Percentiles rank a stretch among this genome's conserved stretches.
Evolutionary conservation across 306 rosid species (phyloP).

Genomic region (Vigna unguiculata): DNA sequence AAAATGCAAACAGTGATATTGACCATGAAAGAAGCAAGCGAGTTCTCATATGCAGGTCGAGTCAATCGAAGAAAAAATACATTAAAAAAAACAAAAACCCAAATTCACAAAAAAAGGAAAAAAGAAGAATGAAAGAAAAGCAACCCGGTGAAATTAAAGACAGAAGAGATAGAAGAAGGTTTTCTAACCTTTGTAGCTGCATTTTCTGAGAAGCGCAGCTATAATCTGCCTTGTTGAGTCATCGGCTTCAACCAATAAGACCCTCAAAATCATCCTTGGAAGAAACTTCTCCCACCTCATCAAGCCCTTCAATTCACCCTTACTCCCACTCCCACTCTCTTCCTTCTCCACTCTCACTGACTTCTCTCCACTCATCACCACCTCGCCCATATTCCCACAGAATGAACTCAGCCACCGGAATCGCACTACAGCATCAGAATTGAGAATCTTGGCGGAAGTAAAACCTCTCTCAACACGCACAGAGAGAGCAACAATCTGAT

Average conservation of each 20-base stretch:
- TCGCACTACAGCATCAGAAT: conserved; percentile 29
- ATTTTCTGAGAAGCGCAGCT: conserved; percentile 91
- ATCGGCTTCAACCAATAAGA: conserved; percentile 88
- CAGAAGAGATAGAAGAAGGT: background rate
- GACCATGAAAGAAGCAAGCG: conserved; percentile 14
- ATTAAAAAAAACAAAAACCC: background rate
- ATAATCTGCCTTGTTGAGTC: conserved; percentile 95
- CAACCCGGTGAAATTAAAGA: background rate
- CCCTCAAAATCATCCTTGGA: conserved; percentile 76
- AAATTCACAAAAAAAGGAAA: background rate
- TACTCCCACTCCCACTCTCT: conserved; percentile 46
- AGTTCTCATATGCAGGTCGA: background rate
- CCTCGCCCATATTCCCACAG: conserved; percentile 63
- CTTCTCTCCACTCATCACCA: conserved; percentile 55
- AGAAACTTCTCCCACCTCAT: conserved; percentile 82
- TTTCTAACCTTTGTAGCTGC: conserved; percentile 76
- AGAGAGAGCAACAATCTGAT: background rate
- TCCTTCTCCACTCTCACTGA: conserved; percentile 31
- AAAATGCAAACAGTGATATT: background rate
- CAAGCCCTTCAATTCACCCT: conserved; percentile 59
- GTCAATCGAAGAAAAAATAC: background rate
- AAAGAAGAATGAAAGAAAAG: background rate
- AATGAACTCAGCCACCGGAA: conserved; percentile 14
- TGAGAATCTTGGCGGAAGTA: background rate
- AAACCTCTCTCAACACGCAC: conserved; percentile 26